Conservation (phyloP, 164 flowering plant genomes). For the Vitis amurensis region DNA sequence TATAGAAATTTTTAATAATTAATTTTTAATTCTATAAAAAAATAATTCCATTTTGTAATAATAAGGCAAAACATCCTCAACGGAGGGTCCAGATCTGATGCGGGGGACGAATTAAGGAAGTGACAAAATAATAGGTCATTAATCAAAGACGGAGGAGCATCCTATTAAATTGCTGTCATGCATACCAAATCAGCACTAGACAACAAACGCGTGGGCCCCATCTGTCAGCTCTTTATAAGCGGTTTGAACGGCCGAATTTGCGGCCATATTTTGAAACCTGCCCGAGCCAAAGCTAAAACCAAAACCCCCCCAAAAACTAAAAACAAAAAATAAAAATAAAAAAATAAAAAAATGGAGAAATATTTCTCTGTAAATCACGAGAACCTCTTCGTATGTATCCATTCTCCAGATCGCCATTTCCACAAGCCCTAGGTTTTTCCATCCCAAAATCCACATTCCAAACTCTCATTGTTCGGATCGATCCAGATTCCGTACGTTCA, state of each 20-base stretch:
- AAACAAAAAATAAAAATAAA: background rate
- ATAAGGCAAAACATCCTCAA: too few relatives aligned
- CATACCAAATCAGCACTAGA: background rate
- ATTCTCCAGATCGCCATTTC: conserved; percentile 2
- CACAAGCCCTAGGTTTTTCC: background rate
- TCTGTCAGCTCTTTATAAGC: background rate
- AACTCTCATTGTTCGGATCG: conserved; percentile 3
- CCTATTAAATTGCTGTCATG: background rate
- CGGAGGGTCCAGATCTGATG: too few relatives aligned
- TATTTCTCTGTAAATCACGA: conserved; percentile 3
- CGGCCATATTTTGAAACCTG: background rate
- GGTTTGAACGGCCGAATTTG: conserved; percentile 5
- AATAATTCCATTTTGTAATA: too few relatives aligned
- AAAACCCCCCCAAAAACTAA: background rate
- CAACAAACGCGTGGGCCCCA: background rate
- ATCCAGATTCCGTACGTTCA: background rate
- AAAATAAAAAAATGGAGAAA: background rate
- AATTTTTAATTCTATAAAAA: too few relatives aligned
- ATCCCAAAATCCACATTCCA: background rate
- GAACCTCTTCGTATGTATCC: background rate
- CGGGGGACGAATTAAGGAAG: too few relatives aligned
- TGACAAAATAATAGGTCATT: too few relatives aligned
- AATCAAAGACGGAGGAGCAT: background rate
- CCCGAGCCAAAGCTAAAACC: background rate
- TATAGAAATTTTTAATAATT: too few relatives aligned